These are phyloP conservation scores for Nadsonia commutata DNA, from an alignment of 1,139 yeast species.

Conservation along the genomic window DNA sequence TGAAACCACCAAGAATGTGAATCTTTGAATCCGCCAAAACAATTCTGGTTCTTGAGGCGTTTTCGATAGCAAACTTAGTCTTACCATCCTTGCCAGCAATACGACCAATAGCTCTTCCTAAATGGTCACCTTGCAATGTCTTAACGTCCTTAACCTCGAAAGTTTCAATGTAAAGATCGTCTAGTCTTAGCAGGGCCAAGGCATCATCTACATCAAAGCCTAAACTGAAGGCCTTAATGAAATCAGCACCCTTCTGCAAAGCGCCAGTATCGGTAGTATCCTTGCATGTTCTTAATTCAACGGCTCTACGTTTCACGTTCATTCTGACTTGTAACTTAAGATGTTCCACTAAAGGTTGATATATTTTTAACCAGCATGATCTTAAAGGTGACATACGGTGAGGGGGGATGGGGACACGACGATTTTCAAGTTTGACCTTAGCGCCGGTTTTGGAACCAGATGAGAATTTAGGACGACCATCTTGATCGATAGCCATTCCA, in stretches of 20 bases:
- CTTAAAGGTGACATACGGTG: constrained; percentile 92
- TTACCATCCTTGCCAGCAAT: constrained; percentile 99
- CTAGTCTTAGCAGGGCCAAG: constrained; percentile 81
- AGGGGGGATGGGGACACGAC: constrained; percentile 91
- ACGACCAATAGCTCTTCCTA: constrained; percentile 97
- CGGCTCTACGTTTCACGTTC: constrained; percentile 65
- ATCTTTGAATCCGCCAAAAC: constrained; percentile 94
- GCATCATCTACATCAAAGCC: constrained; percentile 98
- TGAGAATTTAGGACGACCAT: constrained; percentile 79
- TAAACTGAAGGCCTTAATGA: constrained; percentile 81
- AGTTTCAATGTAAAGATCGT: constrained; percentile 91
- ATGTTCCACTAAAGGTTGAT: constrained; percentile 91
- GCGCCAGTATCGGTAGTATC: constrained; percentile 86
- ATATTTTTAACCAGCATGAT: constrained; percentile 72
- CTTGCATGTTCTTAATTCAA: constrained; percentile 72
- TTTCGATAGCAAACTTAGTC: constrained; percentile 95
- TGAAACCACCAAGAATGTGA: constrained; percentile 92
- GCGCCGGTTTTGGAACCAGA: constrained; percentile 54
- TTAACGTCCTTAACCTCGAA: constrained; percentile 95
- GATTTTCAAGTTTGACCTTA: constrained; percentile 64
- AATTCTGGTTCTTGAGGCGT: constrained; percentile 94
- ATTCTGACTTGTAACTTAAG: constrained; percentile 88
- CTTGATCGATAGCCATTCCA: constrained; percentile 52
- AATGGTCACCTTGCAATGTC: constrained; percentile 88
- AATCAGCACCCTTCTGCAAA: constrained; percentile 93